phyloP scores from a whole-genome alignment of 495 filamentous ascomycete genomes.

The Letharia columbiana region DNA sequence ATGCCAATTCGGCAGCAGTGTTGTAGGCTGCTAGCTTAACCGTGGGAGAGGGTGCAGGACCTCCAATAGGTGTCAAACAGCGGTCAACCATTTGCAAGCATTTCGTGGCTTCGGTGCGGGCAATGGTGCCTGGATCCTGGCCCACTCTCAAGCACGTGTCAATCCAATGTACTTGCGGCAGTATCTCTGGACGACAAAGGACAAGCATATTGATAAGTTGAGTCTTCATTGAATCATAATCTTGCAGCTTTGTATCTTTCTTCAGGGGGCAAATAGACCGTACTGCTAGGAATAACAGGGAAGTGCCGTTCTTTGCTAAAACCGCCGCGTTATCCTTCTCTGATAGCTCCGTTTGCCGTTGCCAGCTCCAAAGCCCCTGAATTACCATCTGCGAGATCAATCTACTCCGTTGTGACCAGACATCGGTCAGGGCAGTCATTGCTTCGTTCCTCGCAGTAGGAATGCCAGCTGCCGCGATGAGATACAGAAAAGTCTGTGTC shows the following conservation, averaged over 20 bases:
- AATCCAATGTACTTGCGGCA: slow-evolving; percentile 80
- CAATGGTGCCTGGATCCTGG: slow-evolving; percentile 74
- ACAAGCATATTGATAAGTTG: slow-evolving; percentile 69
- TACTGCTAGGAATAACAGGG: slow-evolving; percentile 54
- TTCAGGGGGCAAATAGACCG: slow-evolving; percentile 57
- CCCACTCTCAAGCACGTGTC: slow-evolving; percentile 67
- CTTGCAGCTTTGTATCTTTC: slow-evolving; percentile 22
- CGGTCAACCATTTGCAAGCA: slow-evolving; percentile 38
- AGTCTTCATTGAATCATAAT: slow-evolving; percentile 37
- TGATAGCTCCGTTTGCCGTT: slow-evolving; percentile 48
- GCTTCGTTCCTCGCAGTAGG: slow-evolving; percentile 51
- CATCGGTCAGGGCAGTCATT: slow-evolving; percentile 44
- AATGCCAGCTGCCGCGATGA: slow-evolving; percentile 53
- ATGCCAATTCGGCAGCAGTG: slow-evolving; percentile 81
- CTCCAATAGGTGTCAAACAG: not conserved
- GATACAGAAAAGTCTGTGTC: slow-evolving; percentile 73
- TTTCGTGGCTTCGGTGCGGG: slow-evolving; percentile 39
- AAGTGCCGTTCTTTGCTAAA: slow-evolving; percentile 55
- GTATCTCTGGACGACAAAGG: slow-evolving; percentile 65
- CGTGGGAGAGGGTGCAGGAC: not conserved
- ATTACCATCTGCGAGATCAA: slow-evolving; percentile 52
- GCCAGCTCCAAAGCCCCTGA: slow-evolving; percentile 76
- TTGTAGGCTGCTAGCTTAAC: slow-evolving; percentile 63
- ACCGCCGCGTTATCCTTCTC: slow-evolving; percentile 72
- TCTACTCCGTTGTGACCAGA: slow-evolving; percentile 48